Conservation (phyloP, 208 protist species). For the Trypanosoma theileri region DNA sequence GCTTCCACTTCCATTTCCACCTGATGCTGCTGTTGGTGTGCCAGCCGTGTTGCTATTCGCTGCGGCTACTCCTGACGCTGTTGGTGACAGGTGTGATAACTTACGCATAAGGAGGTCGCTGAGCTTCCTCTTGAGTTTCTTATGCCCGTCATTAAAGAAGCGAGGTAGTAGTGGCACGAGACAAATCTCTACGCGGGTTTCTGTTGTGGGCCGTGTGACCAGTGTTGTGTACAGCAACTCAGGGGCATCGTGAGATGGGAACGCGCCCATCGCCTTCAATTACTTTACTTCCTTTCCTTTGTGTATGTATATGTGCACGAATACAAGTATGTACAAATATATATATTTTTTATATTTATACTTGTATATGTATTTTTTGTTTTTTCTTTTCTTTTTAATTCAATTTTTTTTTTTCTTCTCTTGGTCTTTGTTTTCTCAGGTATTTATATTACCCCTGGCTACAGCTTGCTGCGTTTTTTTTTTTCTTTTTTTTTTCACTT, state of each 20-base stretch:
- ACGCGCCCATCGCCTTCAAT: conserved; percentile 60
- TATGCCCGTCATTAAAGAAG: conserved; percentile 84
- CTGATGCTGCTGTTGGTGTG: neutral
- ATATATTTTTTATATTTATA: conserved; percentile 4
- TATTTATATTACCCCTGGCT: neutral
- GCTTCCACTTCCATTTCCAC: neutral
- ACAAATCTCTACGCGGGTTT: conserved; percentile 57
- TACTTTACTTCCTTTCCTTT: conserved; percentile 6
- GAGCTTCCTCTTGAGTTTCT: conserved; percentile 32
- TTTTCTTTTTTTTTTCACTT: neutral
- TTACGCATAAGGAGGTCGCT: conserved; percentile 24
- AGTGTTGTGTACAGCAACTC: conserved; percentile 76
- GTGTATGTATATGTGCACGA: neutral
- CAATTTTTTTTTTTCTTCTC: neutral
- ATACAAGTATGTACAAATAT: neutral
- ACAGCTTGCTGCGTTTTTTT: neutral
- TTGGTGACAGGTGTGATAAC: neutral
- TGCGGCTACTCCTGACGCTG: too few species aligned
- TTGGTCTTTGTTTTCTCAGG: neutral
- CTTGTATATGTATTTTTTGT: neutral
- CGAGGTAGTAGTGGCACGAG: conserved; percentile 79
- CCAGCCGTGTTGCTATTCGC: neutral
- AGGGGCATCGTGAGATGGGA: conserved; percentile 83
- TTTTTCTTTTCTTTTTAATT: neutral
- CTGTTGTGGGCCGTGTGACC: conserved; percentile 53